Percentiles rank a stretch among this genome's conserved stretches.
These are phyloP conservation scores for Neofusicoccum parvum DNA, from an alignment of 2,329 filamentous ascomycete genomes.

Conservation along the genomic window DNA sequence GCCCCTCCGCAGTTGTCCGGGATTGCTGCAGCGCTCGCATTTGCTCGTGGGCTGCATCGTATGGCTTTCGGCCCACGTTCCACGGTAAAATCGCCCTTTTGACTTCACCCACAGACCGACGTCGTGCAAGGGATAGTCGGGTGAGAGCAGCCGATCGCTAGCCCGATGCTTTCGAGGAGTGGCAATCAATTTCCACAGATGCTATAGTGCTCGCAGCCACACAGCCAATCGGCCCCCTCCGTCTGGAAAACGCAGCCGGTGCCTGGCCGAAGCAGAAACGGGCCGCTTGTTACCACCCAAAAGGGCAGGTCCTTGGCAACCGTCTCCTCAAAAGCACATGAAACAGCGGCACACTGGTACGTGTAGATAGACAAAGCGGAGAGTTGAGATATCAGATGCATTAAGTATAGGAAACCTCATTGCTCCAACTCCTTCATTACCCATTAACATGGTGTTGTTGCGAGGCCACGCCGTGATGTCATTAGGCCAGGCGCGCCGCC, in stretches of 20 bases:
- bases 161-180: background rate
- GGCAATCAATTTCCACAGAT: slow-evolving; percentile 7
- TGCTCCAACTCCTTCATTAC: slow-evolving; percentile 1
- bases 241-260: background rate
- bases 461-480: background rate
- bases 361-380: background rate
- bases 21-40: background rate
- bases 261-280: background rate
- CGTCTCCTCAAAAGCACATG: slow-evolving; percentile 5
- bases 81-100: slow-evolving; percentile 4
- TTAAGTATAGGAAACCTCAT: background rate
- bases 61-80: slow-evolving; percentile 4
- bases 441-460: background rate
- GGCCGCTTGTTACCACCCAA: background rate
- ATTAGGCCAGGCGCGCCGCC: background rate
- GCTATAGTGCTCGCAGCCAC: background rate
- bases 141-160: slow-evolving; percentile 1
- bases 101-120: background rate
- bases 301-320: slow-evolving; percentile 12
- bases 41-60: background rate
- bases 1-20: background rate
- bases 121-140: slow-evolving; percentile 17
- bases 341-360: background rate
- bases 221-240: slow-evolving; percentile 4
- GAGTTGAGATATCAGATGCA: background rate